These are phyloP conservation scores for Quercus rubra DNA, from an alignment of 306 rosid species.

Conservation along the genomic window DNA sequence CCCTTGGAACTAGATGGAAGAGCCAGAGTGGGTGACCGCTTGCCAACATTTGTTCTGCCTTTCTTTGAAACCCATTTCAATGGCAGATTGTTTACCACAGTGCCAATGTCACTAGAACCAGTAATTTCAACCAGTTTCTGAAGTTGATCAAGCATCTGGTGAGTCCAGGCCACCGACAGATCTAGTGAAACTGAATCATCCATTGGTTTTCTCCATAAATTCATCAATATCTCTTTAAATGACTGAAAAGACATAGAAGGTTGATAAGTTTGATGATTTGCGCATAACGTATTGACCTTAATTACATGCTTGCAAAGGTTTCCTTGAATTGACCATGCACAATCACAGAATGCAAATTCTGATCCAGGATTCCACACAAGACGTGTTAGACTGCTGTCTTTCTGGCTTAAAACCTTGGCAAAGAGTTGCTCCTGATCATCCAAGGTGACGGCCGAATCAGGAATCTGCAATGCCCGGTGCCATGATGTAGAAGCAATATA, in stretches of 20 bases:
- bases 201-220: slow-evolving; percentile 53
- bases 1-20: slow-evolving; percentile 27
- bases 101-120: slow-evolving; percentile 50
- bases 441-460: slow-evolving; percentile 58
- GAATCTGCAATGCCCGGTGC: slow-evolving; percentile 82
- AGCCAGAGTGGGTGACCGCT: slow-evolving; percentile 39
- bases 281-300: slow-evolving; percentile 73
- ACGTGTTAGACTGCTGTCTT: slow-evolving; percentile 42
- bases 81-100: slow-evolving; percentile 68
- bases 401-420: slow-evolving; percentile 80
- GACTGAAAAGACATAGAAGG: slow-evolving; percentile 70
- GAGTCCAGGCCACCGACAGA: slow-evolving; percentile 71
- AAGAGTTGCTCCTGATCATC: slow-evolving; percentile 55
- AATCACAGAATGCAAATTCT: slow-evolving; percentile 76
- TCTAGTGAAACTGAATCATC: slow-evolving; percentile 75
- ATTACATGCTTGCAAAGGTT: slow-evolving; percentile 88
- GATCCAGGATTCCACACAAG: slow-evolving; percentile 94
- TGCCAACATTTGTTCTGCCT: slow-evolving; percentile 50
- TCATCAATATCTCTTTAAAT: slow-evolving; percentile 51
- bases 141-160: slow-evolving; percentile 77
- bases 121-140: slow-evolving; percentile 67
- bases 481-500: slow-evolving; percentile 90
- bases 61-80: slow-evolving; percentile 62
- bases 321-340: slow-evolving; percentile 73
- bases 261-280: slow-evolving; percentile 41